A percentile compares a stretch with the other conserved stretches of the same genome.
Evolutionary conservation across 169 alveolate species (phyloP).

Genomic region (Neospora caninum): DNA sequence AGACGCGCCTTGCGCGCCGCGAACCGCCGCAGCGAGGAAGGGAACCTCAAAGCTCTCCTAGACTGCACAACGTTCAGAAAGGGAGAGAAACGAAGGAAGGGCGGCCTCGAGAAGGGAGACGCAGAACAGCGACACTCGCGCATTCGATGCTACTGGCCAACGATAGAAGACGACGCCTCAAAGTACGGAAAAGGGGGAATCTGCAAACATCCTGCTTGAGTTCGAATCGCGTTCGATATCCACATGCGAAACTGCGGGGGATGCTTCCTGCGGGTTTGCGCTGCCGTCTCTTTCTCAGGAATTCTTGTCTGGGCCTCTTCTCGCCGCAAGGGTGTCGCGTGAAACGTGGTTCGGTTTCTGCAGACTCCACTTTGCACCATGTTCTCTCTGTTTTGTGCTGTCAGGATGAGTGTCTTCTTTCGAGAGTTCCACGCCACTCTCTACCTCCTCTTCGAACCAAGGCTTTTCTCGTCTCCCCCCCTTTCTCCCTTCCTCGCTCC

Average conservation of each 20-base stretch:
- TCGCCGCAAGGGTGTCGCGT: no score
- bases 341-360: no score
- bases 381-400: background rate
- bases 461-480: background rate
- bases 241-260: no score
- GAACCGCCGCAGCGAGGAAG: background rate
- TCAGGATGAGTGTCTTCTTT: background rate
- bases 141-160: constrained; percentile 6
- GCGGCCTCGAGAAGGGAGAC: background rate
- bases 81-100: background rate
- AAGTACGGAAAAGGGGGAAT: background rate
- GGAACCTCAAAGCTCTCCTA: background rate
- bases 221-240: no score
- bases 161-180: background rate
- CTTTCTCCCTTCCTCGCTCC: background rate
- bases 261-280: no score
- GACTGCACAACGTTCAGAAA: background rate
- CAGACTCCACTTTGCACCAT: no score
- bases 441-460: constrained; percentile 2
- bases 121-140: background rate
- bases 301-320: no score
- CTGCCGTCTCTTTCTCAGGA: no score
- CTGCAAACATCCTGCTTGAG: background rate
- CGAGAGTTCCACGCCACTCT: constrained; percentile 4
- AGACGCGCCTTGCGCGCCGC: background rate